Conservation (phyloP, 1,284 basidiomycete genomes). For the Puccinia horiana region DNA sequence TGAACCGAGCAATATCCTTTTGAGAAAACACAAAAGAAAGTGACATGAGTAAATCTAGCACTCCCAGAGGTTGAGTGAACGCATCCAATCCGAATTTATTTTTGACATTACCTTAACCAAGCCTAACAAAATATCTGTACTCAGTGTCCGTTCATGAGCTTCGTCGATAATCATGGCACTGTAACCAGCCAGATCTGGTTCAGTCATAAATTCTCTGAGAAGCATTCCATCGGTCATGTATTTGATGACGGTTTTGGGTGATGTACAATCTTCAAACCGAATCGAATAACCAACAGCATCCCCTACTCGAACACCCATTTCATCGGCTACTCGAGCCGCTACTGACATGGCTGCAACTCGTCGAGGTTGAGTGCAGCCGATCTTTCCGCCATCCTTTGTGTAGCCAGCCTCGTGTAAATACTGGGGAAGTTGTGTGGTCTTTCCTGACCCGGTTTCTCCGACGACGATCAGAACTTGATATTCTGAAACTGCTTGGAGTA, state of each 20-base stretch:
- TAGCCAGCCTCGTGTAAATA: slow-evolving; percentile 97
- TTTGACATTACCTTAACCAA: slow-evolving; percentile 77
- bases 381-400: slow-evolving; percentile 77
- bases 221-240: slow-evolving; percentile 98
- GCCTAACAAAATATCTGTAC: slow-evolving; percentile 94
- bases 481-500: slow-evolving; percentile 83
- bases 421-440: slow-evolving; percentile 97
- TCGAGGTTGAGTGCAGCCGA: slow-evolving; percentile 97
- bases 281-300: slow-evolving; percentile 98
- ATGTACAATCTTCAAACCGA: slow-evolving; percentile 98
- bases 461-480: slow-evolving; percentile 68
- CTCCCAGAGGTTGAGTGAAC: not conserved
- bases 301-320: slow-evolving; percentile 94
- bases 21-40: not conserved
- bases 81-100: not conserved
- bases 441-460: slow-evolving; percentile 76
- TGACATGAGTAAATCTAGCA: not conserved
- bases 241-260: slow-evolving; percentile 94
- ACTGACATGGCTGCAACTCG: slow-evolving; percentile 99
- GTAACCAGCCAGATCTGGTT: slow-evolving; percentile 89
- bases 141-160: slow-evolving; percentile 91
- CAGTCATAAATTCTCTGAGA: slow-evolving; percentile 90
- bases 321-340: slow-evolving; percentile 95
- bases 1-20: slow-evolving; percentile 92
- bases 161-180: slow-evolving; percentile 93